phyloP scores from a whole-genome alignment of 2,329 filamentous ascomycete genomes.

The Reticulascus tulasneorum region DNA sequence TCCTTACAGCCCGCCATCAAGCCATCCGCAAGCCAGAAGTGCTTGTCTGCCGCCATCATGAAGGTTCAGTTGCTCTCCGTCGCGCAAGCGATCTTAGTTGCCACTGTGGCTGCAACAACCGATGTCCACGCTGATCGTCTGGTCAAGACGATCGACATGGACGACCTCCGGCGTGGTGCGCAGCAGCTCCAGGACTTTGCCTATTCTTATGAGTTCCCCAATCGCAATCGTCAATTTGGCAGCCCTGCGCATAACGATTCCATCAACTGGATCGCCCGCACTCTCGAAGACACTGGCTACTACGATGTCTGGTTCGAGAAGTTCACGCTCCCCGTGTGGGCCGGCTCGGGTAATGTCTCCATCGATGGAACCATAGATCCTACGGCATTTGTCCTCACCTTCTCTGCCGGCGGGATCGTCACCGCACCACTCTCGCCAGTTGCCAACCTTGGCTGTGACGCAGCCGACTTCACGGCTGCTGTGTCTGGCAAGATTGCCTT shows the following conservation, averaged over 20 bases:
- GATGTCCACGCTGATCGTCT: no score
- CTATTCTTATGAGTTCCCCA: conserved; percentile 32
- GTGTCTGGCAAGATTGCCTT: conserved; percentile 55
- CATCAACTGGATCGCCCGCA: conserved; percentile 39
- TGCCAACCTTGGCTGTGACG: conserved; percentile 49
- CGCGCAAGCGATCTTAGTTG: no score
- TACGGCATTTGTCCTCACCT: conserved; percentile 34
- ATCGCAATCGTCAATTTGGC: conserved; percentile 41
- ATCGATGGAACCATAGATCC: conserved; percentile 23
- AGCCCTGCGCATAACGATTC: conserved; percentile 42
- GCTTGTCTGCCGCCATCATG: no score
- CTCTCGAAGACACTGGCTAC: conserved; percentile 32
- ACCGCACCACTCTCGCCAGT: conserved; percentile 40
- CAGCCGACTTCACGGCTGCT: conserved; percentile 48
- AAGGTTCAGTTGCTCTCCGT: no score
- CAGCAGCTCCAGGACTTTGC: conserved; percentile 42
- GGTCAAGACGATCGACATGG: conserved; percentile 28
- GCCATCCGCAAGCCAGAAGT: no score
- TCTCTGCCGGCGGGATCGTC: conserved; percentile 45
- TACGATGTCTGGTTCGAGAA: conserved; percentile 42
- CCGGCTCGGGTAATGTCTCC: conserved; percentile 24
- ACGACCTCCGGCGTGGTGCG: conserved; percentile 37
- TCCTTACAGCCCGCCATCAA: no score
- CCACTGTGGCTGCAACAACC: no score
- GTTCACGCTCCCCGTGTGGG: conserved; percentile 34